Conservation (phyloP, 768 basidiomycete genomes). For the Serendipita sp. region DNA sequence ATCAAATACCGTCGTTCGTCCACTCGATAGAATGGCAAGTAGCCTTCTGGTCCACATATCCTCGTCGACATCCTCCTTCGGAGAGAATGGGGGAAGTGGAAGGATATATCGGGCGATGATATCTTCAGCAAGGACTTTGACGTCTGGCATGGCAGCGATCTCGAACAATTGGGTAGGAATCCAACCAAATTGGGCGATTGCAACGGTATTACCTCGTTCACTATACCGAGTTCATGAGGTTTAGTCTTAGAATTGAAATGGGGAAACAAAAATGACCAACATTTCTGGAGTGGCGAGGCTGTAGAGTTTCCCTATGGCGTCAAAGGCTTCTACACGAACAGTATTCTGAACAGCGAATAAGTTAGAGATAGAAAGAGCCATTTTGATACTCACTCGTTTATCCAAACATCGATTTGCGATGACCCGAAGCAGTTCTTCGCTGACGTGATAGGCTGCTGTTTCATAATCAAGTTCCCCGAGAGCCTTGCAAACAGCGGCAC, state of each 20-base stretch:
- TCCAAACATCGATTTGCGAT: conserved; percentile 64
- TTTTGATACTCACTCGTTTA: conserved; percentile 46
- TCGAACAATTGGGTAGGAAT: conserved; percentile 56
- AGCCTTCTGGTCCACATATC: conserved; percentile 72
- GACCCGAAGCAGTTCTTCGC: conserved; percentile 38
- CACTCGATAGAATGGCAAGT: conserved; percentile 43
- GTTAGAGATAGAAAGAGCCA: background rate
- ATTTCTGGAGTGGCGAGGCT: conserved; percentile 76
- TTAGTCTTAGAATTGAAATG: background rate
- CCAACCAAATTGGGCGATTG: conserved; percentile 76
- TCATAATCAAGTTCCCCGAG: conserved; percentile 83
- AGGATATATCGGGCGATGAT: conserved; percentile 60
- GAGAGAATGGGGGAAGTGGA: conserved; percentile 41
- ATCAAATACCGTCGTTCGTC: conserved; percentile 31
- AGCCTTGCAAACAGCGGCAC: conserved; percentile 66
- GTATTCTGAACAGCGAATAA: conserved; percentile 14
- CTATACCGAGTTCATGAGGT: conserved; percentile 24
- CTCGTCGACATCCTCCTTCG: conserved; percentile 38
- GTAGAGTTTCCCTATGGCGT: conserved; percentile 61
- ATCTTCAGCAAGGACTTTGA: conserved; percentile 45
- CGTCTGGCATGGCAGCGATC: conserved; percentile 37
- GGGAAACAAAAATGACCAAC: conserved; percentile 28
- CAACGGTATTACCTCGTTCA: conserved; percentile 58
- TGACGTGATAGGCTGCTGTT: conserved; percentile 67
- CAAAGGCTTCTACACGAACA: conserved; percentile 47